phyloP scores from a whole-genome alignment of 2,329 filamentous ascomycete genomes.

The Fusarium keratoplasticum region DNA sequence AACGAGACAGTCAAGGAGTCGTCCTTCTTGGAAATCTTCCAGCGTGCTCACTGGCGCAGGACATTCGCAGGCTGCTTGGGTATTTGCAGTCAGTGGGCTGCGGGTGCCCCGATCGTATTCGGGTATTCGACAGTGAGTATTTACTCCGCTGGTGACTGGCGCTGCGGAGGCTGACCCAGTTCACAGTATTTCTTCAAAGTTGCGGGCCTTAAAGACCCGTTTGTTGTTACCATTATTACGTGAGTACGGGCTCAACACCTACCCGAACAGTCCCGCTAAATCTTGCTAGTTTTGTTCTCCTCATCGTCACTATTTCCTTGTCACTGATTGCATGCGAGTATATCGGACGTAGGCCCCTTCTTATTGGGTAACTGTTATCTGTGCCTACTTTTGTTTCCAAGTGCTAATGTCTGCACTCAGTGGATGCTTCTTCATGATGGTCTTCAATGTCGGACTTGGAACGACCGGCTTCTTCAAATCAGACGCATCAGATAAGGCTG shows the following conservation, averaged over 20 bases:
- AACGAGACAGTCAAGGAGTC: slow-evolving; percentile 4
- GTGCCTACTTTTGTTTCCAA: neutral
- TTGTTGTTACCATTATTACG: slow-evolving; percentile 1
- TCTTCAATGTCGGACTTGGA: slow-evolving; percentile 1
- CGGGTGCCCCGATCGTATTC: slow-evolving; percentile 20
- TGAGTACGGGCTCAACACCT: neutral
- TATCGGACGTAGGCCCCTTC: neutral
- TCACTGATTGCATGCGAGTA: neutral
- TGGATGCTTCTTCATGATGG: slow-evolving; percentile 2
- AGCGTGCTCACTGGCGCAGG: slow-evolving; percentile 16
- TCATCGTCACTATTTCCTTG: neutral
- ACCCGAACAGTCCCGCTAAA: neutral
- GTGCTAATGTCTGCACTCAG: neutral
- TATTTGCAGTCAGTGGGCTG: slow-evolving; percentile 22
- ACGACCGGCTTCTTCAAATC: slow-evolving; percentile 7
- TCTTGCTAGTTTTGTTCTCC: neutral
- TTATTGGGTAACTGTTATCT: neutral
- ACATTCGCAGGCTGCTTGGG: slow-evolving; percentile 22
- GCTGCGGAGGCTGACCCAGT: neutral
- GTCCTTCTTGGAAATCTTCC: slow-evolving; percentile 16
- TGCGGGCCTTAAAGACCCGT: neutral
- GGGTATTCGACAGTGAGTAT: slow-evolving; percentile 5
- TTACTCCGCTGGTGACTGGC: neutral
- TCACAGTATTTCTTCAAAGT: neutral
- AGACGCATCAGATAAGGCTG: slow-evolving; percentile 4